Percentiles rank a stretch among this genome's conserved stretches.
These are phyloP conservation scores for Epichloe amarillans DNA, from an alignment of 2,329 filamentous ascomycete species.

Conservation along the genomic window DNA sequence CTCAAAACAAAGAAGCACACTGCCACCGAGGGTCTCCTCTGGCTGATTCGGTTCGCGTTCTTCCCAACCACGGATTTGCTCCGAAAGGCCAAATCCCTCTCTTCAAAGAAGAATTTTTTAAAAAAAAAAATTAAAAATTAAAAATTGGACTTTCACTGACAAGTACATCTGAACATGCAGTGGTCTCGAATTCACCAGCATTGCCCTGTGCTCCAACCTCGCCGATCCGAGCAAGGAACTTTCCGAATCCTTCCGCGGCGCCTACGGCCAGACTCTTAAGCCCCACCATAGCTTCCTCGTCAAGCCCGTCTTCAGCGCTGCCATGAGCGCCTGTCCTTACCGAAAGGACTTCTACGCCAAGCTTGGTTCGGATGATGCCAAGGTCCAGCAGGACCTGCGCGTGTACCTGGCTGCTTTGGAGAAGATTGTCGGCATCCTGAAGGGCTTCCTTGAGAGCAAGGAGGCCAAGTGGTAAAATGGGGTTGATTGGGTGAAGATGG, in stretches of 20 bases:
- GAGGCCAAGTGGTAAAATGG: conserved; percentile 3
- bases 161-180: conserved; percentile 30
- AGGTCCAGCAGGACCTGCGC: conserved; percentile 51
- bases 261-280: conserved; percentile 81
- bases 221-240: conserved; percentile 60
- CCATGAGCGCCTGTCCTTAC: conserved; percentile 89
- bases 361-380: conserved; percentile 53
- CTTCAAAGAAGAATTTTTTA: not conserved
- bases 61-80: not conserved
- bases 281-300: conserved; percentile 80
- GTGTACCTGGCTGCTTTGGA: conserved; percentile 67
- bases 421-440: conserved; percentile 64
- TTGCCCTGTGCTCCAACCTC: conserved; percentile 68
- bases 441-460: conserved; percentile 34
- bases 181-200: conserved; percentile 85
- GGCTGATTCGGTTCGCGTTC: conserved; percentile 63
- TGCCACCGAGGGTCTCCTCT: conserved; percentile 80
- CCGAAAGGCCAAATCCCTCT: not conserved
- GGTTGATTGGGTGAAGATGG: not conserved
- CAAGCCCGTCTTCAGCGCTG: conserved; percentile 84
- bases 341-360: conserved; percentile 87
- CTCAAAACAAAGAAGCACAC: conserved; percentile 78
- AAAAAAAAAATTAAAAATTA: no score
- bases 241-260: conserved; percentile 68
- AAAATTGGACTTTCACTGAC: not conserved